Evolutionary conservation across 2,329 filamentous ascomycete genomes (phyloP).

Genomic region (Nannizzia gypsea): DNA sequence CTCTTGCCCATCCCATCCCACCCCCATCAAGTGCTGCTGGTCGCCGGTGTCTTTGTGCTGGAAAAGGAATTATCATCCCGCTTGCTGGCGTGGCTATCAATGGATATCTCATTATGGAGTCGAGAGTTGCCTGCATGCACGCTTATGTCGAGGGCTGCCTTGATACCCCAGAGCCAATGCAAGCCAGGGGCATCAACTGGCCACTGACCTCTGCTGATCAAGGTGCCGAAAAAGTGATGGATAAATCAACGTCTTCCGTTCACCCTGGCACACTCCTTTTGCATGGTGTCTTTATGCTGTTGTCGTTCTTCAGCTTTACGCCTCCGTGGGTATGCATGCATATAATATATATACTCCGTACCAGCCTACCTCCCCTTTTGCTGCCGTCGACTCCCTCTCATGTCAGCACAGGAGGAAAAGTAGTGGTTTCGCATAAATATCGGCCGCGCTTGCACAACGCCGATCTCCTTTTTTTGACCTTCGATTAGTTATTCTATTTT

Average conservation of each 20-base stretch:
- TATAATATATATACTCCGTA: neutral
- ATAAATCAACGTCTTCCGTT: neutral
- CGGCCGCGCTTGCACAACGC: neutral
- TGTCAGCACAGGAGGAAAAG: neutral
- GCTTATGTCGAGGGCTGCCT: neutral
- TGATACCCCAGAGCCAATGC: neutral
- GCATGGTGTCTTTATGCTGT: neutral
- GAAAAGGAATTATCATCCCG: constrained; percentile 1
- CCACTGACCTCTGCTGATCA: neutral
- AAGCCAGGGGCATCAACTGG: neutral
- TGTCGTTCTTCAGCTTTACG: too few relatives aligned
- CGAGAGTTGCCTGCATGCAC: neutral
- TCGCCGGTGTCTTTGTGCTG: neutral
- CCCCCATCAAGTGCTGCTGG: too few relatives aligned
- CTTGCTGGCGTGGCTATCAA: neutral
- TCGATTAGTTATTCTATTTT: neutral
- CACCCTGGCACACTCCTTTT: neutral
- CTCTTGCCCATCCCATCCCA: neutral
- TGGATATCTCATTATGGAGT: neutral
- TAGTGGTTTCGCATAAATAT: neutral
- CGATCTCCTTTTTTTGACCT: neutral
- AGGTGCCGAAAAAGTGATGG: neutral
- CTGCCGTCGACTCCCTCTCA: neutral
- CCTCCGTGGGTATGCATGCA: neutral
- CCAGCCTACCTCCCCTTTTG: neutral